phyloP scores from a whole-genome alignment of 2,329 filamentous ascomycete genomes.

The Chaetomium globosum region DNA sequence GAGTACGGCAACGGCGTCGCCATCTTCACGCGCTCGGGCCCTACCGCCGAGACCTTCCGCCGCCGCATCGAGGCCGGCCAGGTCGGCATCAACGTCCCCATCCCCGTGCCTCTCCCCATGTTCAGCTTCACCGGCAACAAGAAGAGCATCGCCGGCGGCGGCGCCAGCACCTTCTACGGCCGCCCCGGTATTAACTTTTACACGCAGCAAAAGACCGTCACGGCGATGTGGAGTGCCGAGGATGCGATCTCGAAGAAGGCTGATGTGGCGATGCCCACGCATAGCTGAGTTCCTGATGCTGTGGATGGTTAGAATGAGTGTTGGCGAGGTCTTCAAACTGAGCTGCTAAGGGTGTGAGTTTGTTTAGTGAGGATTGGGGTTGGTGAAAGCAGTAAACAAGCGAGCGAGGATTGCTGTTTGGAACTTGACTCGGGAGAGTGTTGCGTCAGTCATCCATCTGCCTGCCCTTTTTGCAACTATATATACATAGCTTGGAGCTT shows the following conservation, averaged over 20 bases:
- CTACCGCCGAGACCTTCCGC: constrained; percentile 77
- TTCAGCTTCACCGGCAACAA: constrained; percentile 79
- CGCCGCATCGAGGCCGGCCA: constrained; percentile 81
- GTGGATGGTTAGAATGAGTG: too few species aligned
- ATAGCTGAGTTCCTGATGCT: constrained; percentile 37
- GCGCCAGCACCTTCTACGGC: constrained; percentile 93
- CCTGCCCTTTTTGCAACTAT: too few species aligned
- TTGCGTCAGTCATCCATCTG: not conserved
- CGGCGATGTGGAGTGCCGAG: constrained; percentile 81
- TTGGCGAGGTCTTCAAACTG: not conserved
- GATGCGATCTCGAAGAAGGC: constrained; percentile 86
- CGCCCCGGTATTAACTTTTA: constrained; percentile 91
- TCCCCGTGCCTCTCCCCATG: constrained; percentile 71
- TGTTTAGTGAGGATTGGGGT: not conserved
- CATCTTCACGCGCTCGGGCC: constrained; percentile 78
- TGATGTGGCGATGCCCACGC: constrained; percentile 80
- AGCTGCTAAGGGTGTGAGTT: not conserved
- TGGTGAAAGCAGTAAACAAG: not conserved
- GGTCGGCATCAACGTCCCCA: constrained; percentile 83
- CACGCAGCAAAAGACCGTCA: constrained; percentile 97
- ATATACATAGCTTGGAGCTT: too few species aligned
- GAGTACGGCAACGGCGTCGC: constrained; percentile 86
- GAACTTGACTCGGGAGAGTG: not conserved
- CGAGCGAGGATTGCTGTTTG: too few species aligned
- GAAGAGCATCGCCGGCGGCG: constrained; percentile 88